Conservation (phyloP, 129 eudicot species). For the Gnaphalium uliginosum region DNA sequence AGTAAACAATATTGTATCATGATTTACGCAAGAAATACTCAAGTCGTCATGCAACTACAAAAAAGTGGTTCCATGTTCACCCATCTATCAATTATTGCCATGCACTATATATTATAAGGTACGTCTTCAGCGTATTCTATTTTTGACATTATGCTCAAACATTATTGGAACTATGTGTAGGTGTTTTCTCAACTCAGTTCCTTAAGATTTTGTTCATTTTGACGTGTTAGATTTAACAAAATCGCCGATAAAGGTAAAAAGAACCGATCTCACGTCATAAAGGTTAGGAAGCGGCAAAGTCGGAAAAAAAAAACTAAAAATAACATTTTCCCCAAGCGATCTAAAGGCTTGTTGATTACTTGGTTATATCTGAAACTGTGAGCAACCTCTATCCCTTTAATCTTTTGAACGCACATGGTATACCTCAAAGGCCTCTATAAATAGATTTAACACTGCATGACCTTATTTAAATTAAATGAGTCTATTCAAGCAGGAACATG, state of each 20-base stretch:
- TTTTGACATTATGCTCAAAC: neutral
- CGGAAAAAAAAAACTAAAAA: neutral
- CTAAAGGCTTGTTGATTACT: neutral
- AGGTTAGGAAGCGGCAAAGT: no score
- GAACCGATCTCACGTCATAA: neutral
- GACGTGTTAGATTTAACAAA: neutral
- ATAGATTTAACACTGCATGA: neutral
- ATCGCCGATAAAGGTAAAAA: neutral
- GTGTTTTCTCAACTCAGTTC: neutral
- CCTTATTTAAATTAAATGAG: neutral
- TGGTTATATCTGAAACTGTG: neutral
- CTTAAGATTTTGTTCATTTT: neutral
- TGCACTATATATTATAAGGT: constrained; percentile 1
- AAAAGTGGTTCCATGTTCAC: constrained; percentile 1
- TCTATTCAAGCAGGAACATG: neutral
- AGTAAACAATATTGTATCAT: neutral
- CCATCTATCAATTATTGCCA: constrained; percentile 1
- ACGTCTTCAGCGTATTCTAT: neutral
- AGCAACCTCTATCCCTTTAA: neutral
- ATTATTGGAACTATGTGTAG: neutral
- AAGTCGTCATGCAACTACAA: neutral
- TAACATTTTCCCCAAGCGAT: neutral
- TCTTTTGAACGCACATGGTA: neutral
- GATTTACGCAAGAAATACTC: neutral
- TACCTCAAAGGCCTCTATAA: neutral